Evolutionary conservation across 768 basidiomycete genomes (phyloP).

Genomic region (Tremella mesenterica): DNA sequence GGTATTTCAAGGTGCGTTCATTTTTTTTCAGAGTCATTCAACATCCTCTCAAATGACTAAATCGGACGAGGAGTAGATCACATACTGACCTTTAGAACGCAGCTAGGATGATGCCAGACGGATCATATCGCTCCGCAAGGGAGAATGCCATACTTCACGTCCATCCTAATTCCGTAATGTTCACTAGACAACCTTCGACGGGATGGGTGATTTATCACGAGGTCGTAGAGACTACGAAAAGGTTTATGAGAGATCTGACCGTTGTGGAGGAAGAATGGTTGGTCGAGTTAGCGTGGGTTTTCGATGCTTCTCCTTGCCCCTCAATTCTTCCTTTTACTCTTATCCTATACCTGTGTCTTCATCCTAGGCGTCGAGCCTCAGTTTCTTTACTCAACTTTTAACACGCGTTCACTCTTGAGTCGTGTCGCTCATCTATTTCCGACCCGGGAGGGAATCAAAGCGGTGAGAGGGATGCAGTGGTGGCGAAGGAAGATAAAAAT

Average conservation of each 20-base stretch:
- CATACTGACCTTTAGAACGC: slow-evolving; percentile 54
- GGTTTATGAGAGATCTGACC: slow-evolving; percentile 84
- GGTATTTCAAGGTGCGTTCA: slow-evolving; percentile 58
- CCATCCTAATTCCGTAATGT: slow-evolving; percentile 88
- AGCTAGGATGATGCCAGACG: slow-evolving; percentile 82
- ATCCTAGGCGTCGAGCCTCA: too few species aligned
- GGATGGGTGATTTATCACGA: slow-evolving; percentile 95
- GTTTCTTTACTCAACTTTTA: too few species aligned
- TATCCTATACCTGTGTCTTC: too few species aligned
- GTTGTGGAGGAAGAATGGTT: slow-evolving; percentile 95
- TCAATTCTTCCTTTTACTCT: too few species aligned
- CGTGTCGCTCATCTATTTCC: too few species aligned
- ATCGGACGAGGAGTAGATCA: neutral
- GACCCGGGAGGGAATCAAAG: too few species aligned
- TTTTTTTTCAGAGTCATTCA: neutral
- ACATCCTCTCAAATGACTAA: neutral
- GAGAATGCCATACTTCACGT: slow-evolving; percentile 80
- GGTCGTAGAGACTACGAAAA: slow-evolving; percentile 92
- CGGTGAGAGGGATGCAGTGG: too few species aligned
- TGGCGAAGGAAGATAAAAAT: too few species aligned
- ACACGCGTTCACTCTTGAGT: too few species aligned
- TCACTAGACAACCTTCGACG: slow-evolving; percentile 79
- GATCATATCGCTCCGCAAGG: slow-evolving; percentile 80
- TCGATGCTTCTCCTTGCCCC: too few species aligned
- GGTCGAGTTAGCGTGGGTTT: slow-evolving; percentile 45